Evolutionary conservation across 306 rosid genomes (phyloP), one percentile per base, ranked within the genome.

Genomic region (Cicer cuneatum): DNA sequence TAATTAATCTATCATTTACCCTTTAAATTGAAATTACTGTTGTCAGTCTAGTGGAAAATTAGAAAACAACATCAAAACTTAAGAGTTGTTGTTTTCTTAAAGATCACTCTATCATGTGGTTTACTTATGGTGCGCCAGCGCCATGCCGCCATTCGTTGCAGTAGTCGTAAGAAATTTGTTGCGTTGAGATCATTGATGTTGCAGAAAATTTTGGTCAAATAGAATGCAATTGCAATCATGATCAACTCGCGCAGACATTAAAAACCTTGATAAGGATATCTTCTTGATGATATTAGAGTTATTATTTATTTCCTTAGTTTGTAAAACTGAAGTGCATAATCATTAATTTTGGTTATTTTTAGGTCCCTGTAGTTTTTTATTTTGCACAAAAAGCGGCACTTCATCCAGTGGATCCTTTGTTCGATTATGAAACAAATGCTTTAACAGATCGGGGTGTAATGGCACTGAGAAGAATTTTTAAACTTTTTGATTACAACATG

Each of bases 281-380:
- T 46, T 57, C 69, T 58, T 45, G 66, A 66, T 66, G 61, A 19
- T 21, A 14, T 43, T 65, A 37, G 75, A 65, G 39, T 15, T 18
- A 71, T 66, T 37, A 42, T 75, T 67, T 52, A 66, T 54, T 70
- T 76, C 43, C 68, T 65, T 59, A 33, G 58, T 11, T 51, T 49
- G 72, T 75, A 64, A 78, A 79, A 60, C 69, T 76, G 37, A 41
- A 63, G 37, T 21, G 69, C 62, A 51, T 65, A 80, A 62, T 73
- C 49, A 54, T 53, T 42, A 53, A 70, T 48, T 64, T 74, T 67
- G 18, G 62, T 75, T 81, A 35, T 39, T 69, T 74, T 39, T 81
- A 93, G 98, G 96, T 91, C 76, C 92, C 90, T n/a, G 94, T 91
- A 78, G 98, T 85, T 75, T 93, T 93, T 82, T 87, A 87, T 77